Conservation (phyloP, 2,329 filamentous ascomycete species). For the Albophoma yamanashiensis region DNA sequence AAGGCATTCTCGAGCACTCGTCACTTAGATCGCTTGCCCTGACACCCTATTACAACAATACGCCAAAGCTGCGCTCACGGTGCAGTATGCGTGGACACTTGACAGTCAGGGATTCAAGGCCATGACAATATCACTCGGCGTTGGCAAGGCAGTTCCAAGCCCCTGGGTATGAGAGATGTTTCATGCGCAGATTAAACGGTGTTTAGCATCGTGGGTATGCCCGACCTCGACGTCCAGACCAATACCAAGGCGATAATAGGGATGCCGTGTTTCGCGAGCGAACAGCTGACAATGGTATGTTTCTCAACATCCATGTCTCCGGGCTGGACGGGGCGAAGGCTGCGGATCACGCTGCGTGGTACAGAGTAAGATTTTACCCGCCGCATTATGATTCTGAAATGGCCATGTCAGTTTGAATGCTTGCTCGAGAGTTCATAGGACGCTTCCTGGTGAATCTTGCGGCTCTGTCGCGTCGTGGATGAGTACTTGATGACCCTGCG, state of each 20-base stretch:
- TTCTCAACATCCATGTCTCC: conserved; percentile 6
- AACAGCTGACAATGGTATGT: conserved; percentile 5
- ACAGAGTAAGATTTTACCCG: not conserved
- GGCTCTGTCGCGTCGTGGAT: not conserved
- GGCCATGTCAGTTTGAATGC: not conserved
- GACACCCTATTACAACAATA: conserved; percentile 8
- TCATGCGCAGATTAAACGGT: not conserved
- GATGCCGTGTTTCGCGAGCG: conserved; percentile 2
- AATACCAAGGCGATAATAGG: conserved; percentile 23
- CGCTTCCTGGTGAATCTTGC: not conserved
- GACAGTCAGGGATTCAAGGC: conserved; percentile 29
- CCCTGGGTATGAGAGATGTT: not conserved
- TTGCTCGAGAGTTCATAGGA: not conserved
- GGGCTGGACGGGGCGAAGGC: conserved; percentile 5
- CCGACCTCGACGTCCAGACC: conserved; percentile 26
- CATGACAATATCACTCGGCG: conserved; percentile 30
- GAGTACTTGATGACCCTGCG: not conserved
- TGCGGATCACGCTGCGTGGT: not conserved
- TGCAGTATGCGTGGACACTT: conserved; percentile 26
- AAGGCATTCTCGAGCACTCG: no score
- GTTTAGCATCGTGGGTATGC: not conserved
- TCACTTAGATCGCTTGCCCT: no score
- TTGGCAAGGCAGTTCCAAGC: conserved; percentile 14
- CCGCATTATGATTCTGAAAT: not conserved
- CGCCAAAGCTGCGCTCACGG: conserved; percentile 33